Conservation (phyloP, 169 alveolate species). For the Cryptosporidium muris region DNA sequence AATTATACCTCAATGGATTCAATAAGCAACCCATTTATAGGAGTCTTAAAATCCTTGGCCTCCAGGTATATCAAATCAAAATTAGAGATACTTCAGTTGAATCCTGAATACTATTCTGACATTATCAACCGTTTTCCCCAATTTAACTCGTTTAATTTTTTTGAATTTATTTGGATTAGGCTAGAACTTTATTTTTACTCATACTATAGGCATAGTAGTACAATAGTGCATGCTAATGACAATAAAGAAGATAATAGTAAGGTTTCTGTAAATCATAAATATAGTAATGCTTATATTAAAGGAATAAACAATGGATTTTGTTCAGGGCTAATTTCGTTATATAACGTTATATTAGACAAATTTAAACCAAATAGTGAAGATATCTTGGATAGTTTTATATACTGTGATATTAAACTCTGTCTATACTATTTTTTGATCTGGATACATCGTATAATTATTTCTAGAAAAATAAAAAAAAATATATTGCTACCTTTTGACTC, state of each 20-base stretch:
- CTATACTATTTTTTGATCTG: too few species aligned
- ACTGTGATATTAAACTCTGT: too few species aligned
- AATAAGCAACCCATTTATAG: conserved; percentile 9
- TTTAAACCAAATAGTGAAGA: too few species aligned
- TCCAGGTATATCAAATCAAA: conserved; percentile 15
- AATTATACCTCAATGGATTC: not conserved
- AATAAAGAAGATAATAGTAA: too few species aligned
- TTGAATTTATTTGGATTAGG: conserved; percentile 11
- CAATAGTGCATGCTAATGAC: too few species aligned
- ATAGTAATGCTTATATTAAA: not conserved
- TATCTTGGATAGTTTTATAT: too few species aligned
- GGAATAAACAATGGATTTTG: conserved; percentile 31
- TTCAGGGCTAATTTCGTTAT: not conserved
- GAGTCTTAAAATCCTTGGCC: conserved; percentile 2
- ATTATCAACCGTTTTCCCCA: conserved; percentile 12
- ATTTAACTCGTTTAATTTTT: not conserved
- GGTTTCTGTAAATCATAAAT: not conserved
- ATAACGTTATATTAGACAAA: not conserved
- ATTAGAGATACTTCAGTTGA: conserved; percentile 1
- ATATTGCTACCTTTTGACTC: too few species aligned
- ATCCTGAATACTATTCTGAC: not conserved
- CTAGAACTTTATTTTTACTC: conserved; percentile 8
- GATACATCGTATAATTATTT: too few species aligned
- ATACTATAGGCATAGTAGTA: not conserved
- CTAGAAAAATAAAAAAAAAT: too few species aligned